Base-by-base conservation (phyloP, 2,329 filamentous ascomycete species). In the Fusarium camptoceras region DNA sequence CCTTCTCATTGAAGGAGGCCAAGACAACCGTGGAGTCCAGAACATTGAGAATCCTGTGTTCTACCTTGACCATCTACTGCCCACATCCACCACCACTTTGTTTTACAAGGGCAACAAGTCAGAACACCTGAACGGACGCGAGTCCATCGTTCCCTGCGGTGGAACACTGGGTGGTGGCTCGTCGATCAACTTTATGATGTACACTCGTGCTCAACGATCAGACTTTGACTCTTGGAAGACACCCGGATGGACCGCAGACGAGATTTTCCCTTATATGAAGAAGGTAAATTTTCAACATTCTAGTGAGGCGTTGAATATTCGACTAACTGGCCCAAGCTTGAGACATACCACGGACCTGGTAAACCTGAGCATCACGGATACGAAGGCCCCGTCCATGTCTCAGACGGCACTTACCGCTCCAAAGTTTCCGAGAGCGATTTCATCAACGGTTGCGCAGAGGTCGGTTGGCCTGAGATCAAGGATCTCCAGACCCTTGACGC, bases 371-470 rank as follows among this genome's bases (percentile, higher is more conserved):
- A 80, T 3, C 88, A 91, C 69, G 88, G 88, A 15, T 75, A 80
- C 41, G 76, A 83, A 25, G 88, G 89, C 0, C 88, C 88, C 0
- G 81, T 90, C 14, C 78, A 87, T 28, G 76, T 91, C 27, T 87
- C 86, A 0, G 80, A 83, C 25, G 85, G 87, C 20, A 83, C 83
- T 0, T 86, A 81, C 72, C 75, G 78, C 18, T 78, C 77, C 4
- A 80, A 76, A 14, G 59, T 59, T 3, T 76, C 81, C 4, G 83
- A 86, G 53, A 79, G 84, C 5, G 81, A 85, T 28, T 86, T 89
- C 53, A 80, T 89, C 22, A 75, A 82, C 1, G 84, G 86, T 3
- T 80, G 84, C 0, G 56, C 72, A 4, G 74, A 83, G 46, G 75
- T 85, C 11, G 88, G 87, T 3, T 85, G 84, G 72, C 80, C 81